phyloP scores from a whole-genome alignment of 805 yeast genomes.

The Maudiozyma saulgeensis region DNA sequence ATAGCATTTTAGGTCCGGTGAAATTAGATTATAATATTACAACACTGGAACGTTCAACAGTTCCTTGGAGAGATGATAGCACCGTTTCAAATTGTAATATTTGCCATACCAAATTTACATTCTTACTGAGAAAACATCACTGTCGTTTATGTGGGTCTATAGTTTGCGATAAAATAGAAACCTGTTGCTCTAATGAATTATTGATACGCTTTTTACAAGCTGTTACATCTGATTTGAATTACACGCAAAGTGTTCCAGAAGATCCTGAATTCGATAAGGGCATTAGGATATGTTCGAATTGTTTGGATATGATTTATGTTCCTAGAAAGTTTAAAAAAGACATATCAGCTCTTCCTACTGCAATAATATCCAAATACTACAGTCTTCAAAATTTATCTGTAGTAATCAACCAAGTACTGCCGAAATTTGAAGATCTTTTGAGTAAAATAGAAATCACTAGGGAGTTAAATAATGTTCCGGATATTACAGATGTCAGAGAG shows the following conservation, averaged over 20 bases:
- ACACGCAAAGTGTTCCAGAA: slow-evolving; percentile 10
- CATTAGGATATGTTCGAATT: slow-evolving; percentile 57
- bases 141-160: slow-evolving; percentile 81
- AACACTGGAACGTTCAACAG: slow-evolving; percentile 39
- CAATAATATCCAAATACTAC: slow-evolving; percentile 34
- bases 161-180: slow-evolving; percentile 59
- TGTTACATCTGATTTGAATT: slow-evolving; percentile 21
- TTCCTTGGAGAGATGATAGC: slow-evolving; percentile 57
- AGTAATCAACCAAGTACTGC: slow-evolving; percentile 33
- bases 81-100: slow-evolving; percentile 46
- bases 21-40: slow-evolving; percentile 25
- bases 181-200: slow-evolving; percentile 66
- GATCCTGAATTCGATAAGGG: slow-evolving; percentile 20
- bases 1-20: slow-evolving; percentile 18
- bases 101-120: slow-evolving; percentile 50
- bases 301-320: slow-evolving; percentile 54
- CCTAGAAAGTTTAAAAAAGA: slow-evolving; percentile 43
- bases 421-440: slow-evolving; percentile 35
- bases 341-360: slow-evolving; percentile 25
- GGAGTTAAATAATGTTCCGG: slow-evolving; percentile 11
- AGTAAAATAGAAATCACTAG: slow-evolving; percentile 28
- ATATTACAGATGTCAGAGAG: slow-evolving; percentile 25
- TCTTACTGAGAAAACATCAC: slow-evolving; percentile 70
- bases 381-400: slow-evolving; percentile 32
- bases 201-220: slow-evolving; percentile 33